Percentiles rank a stretch among this genome's conserved stretches.
Evolutionary conservation across 257 asterid genomes (phyloP).

Genomic region (Forsythia viridissima): DNA sequence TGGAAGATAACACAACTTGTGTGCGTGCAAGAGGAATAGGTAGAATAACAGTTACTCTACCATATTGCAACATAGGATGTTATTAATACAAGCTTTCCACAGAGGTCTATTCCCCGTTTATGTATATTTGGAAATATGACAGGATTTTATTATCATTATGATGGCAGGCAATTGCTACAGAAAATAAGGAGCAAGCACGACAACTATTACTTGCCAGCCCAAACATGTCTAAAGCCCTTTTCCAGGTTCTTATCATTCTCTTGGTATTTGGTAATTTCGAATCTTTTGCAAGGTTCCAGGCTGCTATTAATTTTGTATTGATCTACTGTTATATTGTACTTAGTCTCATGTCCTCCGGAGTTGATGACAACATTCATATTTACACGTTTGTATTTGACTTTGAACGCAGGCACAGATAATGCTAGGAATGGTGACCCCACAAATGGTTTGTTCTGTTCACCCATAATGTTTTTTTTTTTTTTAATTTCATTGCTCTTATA

Average conservation of each 20-base stretch:
- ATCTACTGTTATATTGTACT: constrained; percentile 6
- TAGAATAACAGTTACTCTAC: not conserved
- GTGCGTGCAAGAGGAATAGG: not conserved
- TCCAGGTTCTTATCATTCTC: constrained; percentile 60
- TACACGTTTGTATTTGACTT: constrained; percentile 25
- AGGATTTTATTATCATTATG: constrained; percentile 19
- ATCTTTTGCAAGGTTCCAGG: constrained; percentile 16
- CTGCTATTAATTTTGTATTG: constrained; percentile 15
- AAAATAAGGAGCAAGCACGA: constrained; percentile 78
- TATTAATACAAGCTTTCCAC: not conserved
- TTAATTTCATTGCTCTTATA: constrained; percentile 9
- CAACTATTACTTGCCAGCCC: constrained; percentile 69
- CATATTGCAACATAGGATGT: not conserved
- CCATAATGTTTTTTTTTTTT: constrained; percentile 9
- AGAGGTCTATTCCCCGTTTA: constrained; percentile 2
- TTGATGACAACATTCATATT: constrained; percentile 21
- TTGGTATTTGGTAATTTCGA: constrained; percentile 6
- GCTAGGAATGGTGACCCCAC: constrained; percentile 80
- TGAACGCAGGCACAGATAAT: constrained; percentile 71
- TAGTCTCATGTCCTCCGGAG: constrained; percentile 16
- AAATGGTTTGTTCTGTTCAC: constrained; percentile 63
- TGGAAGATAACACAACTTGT: not conserved
- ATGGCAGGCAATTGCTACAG: constrained; percentile 78
- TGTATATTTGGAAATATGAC: constrained; percentile 13
- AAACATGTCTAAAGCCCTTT: constrained; percentile 74